Evolutionary conservation across 106 monocot species (phyloP).

Genomic region (Agapanthus africanus): DNA sequence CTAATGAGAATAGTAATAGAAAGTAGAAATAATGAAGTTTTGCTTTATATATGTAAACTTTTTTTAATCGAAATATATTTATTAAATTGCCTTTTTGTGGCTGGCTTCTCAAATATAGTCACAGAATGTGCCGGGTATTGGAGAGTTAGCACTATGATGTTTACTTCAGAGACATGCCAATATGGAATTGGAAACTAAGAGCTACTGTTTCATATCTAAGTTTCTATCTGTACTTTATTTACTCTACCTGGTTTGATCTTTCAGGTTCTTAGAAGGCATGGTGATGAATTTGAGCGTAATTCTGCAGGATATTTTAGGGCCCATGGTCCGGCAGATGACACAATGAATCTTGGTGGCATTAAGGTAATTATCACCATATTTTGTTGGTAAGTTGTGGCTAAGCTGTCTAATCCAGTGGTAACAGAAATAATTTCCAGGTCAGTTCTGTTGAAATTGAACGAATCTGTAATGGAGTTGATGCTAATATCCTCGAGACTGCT

Average conservation of each 20-base stretch:
- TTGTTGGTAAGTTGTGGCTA: no score
- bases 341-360: slow-evolving; percentile 99
- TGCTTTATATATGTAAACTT: background rate
- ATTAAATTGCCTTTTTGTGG: background rate
- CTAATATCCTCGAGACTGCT: slow-evolving; percentile 69
- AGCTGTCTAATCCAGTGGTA: no score
- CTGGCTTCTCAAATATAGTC: slow-evolving; percentile 30
- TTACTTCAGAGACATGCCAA: slow-evolving; percentile 89
- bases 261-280: slow-evolving; percentile 87
- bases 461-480: slow-evolving; percentile 64
- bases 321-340: slow-evolving; percentile 96
- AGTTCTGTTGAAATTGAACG: slow-evolving; percentile 93
- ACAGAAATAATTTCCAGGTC: slow-evolving; percentile 38
- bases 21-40: background rate
- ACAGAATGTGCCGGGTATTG: slow-evolving; percentile 41
- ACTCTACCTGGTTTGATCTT: slow-evolving; percentile 6
- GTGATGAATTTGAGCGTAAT: slow-evolving; percentile 87
- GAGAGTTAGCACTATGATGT: slow-evolving; percentile 80
- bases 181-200: slow-evolving; percentile 66
- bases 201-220: background rate
- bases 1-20: background rate
- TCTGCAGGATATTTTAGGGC: slow-evolving; percentile 68
- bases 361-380: no score
- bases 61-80: background rate
- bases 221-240: background rate